Base-by-base conservation (phyloP, 345 rosid genomes). In the Eucalyptus curtisii region DNA sequence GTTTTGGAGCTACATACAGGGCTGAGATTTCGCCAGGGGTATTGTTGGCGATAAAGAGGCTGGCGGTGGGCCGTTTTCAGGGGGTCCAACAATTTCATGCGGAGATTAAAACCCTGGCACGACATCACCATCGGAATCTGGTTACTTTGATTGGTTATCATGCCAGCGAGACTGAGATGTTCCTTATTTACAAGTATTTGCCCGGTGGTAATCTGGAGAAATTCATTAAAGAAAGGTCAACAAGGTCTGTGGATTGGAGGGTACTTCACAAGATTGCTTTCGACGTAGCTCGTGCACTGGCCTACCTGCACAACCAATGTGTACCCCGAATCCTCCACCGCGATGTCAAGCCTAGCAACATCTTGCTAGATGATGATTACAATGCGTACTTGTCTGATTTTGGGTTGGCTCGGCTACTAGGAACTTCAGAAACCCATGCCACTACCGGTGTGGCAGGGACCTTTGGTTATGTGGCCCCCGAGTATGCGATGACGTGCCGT, bases 381-480 rank as follows among this genome's bases (percentile, higher is more conserved):
- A 96, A 95, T 90, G 99, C 99, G 2, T 96, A 96, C 89, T 91
- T 96, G 44, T 97, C 99, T 1, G 99, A 97, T 89, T 97, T 97
- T 31, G 99, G 99, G n/a, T 91, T 97, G 79, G 97, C 99, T 1
- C 94, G 96, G 87, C 98, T 97, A 71, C 90, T 97, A 66, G 98
- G 99, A 66, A 94, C 96, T 68, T 97, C 99, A 1, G 98, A 96
- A 91, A 96, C 99, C 53, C 99, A 97, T 89, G 99, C 98, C 31
- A 97, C 99, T 2, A 97, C 99, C 3, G 99, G 98, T 2, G 99
- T 97, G 44, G 99, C 99, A 33, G 99, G 99, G 31, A 97, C 99
- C 40, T 96, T 96, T 24, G 99, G 99, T 0, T 97, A 97, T 76
- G 99, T 96, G 17, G 99, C 99, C 68, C 99, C 98, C 3, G 99